Base-by-base conservation (phyloP, 2,329 filamentous ascomycete species). In the Shiraia bambusicola region DNA sequence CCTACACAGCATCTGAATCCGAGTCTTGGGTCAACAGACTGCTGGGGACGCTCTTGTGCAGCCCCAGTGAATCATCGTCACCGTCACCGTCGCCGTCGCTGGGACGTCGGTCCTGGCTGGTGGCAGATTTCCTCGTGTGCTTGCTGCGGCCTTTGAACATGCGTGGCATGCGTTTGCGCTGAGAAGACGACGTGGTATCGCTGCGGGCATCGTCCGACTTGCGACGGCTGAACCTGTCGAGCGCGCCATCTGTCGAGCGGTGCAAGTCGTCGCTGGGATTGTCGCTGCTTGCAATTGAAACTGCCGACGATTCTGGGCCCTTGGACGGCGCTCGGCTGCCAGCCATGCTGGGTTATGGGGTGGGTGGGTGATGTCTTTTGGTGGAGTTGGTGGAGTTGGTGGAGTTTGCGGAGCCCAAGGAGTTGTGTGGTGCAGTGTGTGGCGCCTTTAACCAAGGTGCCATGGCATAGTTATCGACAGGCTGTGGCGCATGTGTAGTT, bases 1-100 rank as follows among this genome's bases (percentile, higher is more conserved):
- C 75, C 75, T 68, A 78, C 75, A 22, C 19, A 8, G 61, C 46
- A 49, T 75, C 74, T 40, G 56, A 51, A 32, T 80, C 78, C 24
- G 72, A 75, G 49, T 78, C 75, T 46, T 77, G 73, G 12, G 74
- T 76, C 40, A 74, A 57, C 34, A 77, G 69, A 56, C 73, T 76
- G 68, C 73, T 76, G 29, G 69, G 56, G 16, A 71, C 69, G 57
- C 72, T 75, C 50, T 66, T 72, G 49, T 68, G 64, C 34, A 71
- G 56, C 3, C 61, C 63, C 16, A 74, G 59, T n/a, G 71, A 72
- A 27, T 73, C 68, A 38, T 69, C 63, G 54, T n/a, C n/a, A n/a
- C n/a, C n/a, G n/a, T n/a, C n/a, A n/a, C n/a, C n/a, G n/a, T n/a
- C n/a, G n/a, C n/a, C n/a, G n/a, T n/a, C n/a, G n/a, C n/a, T n/a